phyloP scores from a whole-genome alignment of 495 filamentous ascomycete genomes.

The Jackrogersella multiformis region DNA sequence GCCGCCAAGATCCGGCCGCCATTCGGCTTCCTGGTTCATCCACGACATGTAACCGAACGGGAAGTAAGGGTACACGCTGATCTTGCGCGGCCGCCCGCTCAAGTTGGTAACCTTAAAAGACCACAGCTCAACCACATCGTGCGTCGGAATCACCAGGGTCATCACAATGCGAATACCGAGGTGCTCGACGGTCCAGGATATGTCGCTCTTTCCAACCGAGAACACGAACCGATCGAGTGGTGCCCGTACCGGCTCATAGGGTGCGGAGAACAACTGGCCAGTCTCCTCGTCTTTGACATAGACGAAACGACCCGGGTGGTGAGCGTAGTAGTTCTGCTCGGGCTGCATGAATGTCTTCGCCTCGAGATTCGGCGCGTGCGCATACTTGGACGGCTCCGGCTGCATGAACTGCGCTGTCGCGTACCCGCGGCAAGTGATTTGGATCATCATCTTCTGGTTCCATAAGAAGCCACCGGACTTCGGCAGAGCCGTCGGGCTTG shows the following conservation, averaged over 20 bases:
- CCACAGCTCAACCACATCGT: constrained; percentile 66
- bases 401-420: constrained; percentile 68
- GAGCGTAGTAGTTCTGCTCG: constrained; percentile 66
- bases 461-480: constrained; percentile 66
- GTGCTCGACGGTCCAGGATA: constrained; percentile 62
- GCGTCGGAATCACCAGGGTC: constrained; percentile 60
- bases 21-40: constrained; percentile 68
- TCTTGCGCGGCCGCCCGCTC: constrained; percentile 51
- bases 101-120: constrained; percentile 63
- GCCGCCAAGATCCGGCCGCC: constrained; percentile 56
- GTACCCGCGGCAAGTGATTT: constrained; percentile 65
- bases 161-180: constrained; percentile 62
- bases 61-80: constrained; percentile 66
- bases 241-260: constrained; percentile 64
- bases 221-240: constrained; percentile 60
- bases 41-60: constrained; percentile 68
- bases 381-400: constrained; percentile 66
- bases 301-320: constrained; percentile 67
- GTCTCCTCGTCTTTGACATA: constrained; percentile 67
- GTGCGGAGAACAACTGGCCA: constrained; percentile 62
- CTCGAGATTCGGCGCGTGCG: constrained; percentile 64
- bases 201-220: constrained; percentile 64
- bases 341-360: constrained; percentile 69
- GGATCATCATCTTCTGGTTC: constrained; percentile 70
- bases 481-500: constrained; percentile 63